Conservation (phyloP, 495 filamentous ascomycete genomes). For the Penicillium pulvis region DNA sequence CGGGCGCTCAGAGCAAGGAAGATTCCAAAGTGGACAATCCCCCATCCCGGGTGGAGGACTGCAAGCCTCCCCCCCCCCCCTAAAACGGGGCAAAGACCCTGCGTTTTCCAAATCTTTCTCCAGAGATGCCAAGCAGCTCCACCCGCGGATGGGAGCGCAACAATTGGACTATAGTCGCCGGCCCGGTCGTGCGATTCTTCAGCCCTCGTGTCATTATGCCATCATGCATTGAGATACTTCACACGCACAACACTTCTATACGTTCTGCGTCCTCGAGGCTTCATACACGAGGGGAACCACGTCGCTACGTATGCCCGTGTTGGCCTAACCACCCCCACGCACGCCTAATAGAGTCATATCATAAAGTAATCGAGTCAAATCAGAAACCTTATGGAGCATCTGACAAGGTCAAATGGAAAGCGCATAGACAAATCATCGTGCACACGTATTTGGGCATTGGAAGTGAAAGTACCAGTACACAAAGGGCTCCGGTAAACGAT, state of each 20-base stretch:
- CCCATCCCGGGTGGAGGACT: background rate
- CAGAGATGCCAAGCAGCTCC: slow-evolving; percentile 5
- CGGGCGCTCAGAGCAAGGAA: background rate
- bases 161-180: slow-evolving; percentile 10
- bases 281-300: background rate
- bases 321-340: background rate
- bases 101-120: slow-evolving; percentile 8
- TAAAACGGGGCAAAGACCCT: slow-evolving; percentile 6
- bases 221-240: slow-evolving; percentile 14
- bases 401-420: background rate
- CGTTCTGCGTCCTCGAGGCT: background rate
- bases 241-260: background rate
- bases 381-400: slow-evolving; percentile 12
- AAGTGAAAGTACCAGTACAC: background rate
- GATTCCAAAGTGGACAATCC: background rate
- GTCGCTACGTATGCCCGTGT: slow-evolving; percentile 18
- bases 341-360: slow-evolving; percentile 8
- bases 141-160: slow-evolving; percentile 3
- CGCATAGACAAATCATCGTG: background rate
- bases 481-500: slow-evolving; percentile 5
- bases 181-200: slow-evolving; percentile 11
- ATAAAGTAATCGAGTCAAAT: slow-evolving; percentile 10
- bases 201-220: slow-evolving; percentile 16
- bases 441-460: background rate
- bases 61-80: background rate